These are phyloP conservation scores for Penicillium nordicum DNA, from an alignment of 2,329 filamentous ascomycete species.

Conservation along the genomic window DNA sequence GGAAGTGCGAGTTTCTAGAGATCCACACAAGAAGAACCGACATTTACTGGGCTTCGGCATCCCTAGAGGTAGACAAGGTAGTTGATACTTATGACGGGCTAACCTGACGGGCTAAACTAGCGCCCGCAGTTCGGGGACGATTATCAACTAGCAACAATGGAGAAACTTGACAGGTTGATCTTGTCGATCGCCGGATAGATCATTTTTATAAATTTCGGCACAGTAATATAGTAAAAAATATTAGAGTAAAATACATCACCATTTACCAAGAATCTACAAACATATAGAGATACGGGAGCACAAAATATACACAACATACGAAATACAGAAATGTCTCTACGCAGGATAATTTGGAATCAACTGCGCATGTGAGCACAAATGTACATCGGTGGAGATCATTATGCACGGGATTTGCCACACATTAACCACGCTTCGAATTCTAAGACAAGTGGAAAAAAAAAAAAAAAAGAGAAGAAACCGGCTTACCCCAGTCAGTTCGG, in stretches of 20 bases:
- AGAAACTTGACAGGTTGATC: not conserved
- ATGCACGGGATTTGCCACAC: slow-evolving; percentile 13
- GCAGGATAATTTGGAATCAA: slow-evolving; percentile 6
- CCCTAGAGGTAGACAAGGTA: not conserved
- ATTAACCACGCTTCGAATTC: slow-evolving; percentile 14
- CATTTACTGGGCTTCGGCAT: not conserved
- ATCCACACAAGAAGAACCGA: not conserved
- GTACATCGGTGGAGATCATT: not conserved
- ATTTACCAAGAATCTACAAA: not conserved
- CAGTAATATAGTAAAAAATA: too few relatives aligned
- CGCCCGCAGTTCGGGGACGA: not conserved
- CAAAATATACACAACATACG: not conserved
- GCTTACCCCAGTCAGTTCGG: slow-evolving; percentile 8
- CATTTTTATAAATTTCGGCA: not conserved
- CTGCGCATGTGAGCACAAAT: not conserved
- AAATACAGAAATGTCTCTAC: not conserved
- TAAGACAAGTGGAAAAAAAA: not conserved
- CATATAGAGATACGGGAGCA: not conserved
- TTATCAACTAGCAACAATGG: not conserved
- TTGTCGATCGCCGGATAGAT: not conserved
- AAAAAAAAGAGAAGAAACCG: slow-evolving; percentile 5
- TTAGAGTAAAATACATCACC: not conserved
- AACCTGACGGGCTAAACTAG: not conserved
- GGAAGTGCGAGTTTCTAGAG: not conserved
- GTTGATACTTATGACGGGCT: not conserved